phyloP scores from a whole-genome alignment of 108 stramenopile species.

The Conticribra guillardii region DNA sequence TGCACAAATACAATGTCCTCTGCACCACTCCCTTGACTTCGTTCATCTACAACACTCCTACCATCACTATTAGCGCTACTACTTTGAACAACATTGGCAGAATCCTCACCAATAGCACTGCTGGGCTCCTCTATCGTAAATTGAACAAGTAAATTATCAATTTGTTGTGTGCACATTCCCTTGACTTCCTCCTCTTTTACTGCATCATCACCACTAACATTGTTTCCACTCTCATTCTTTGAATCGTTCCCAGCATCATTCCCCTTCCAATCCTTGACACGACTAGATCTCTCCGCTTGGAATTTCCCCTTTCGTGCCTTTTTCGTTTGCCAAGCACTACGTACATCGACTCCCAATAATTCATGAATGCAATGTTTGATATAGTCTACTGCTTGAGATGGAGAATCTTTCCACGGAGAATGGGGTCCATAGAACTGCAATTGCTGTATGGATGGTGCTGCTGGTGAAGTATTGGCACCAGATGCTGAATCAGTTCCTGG shows the following conservation, averaged over 20 bases:
- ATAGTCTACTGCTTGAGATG: constrained; percentile 39
- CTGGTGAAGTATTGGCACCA: constrained; percentile 1
- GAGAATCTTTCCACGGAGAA: constrained; percentile 45
- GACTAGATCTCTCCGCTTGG: constrained; percentile 73
- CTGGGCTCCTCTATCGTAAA: constrained; percentile 57
- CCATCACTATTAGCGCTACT: constrained; percentile 45
- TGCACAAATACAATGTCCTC: constrained; percentile 64
- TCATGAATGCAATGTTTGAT: constrained; percentile 59
- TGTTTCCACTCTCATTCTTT: background rate
- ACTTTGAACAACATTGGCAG: too few species aligned
- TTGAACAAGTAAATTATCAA: constrained; percentile 77
- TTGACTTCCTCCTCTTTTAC: background rate
- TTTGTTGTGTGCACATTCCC: constrained; percentile 72
- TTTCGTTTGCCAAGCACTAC: constrained; percentile 77
- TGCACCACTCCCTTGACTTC: constrained; percentile 47
- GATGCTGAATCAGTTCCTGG: background rate
- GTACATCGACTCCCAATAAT: constrained; percentile 81
- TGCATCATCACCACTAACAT: background rate
- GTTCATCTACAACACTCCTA: constrained; percentile 12
- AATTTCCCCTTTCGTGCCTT: constrained; percentile 79
- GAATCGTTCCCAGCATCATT: constrained; percentile 5
- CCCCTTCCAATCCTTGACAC: constrained; percentile 49
- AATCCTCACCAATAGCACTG: constrained; percentile 21
- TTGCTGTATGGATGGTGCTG: constrained; percentile 26
- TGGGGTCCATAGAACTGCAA: constrained; percentile 78